phyloP scores from a whole-genome alignment of 495 filamentous ascomycete species.

The Tetracladium marchalianum region DNA sequence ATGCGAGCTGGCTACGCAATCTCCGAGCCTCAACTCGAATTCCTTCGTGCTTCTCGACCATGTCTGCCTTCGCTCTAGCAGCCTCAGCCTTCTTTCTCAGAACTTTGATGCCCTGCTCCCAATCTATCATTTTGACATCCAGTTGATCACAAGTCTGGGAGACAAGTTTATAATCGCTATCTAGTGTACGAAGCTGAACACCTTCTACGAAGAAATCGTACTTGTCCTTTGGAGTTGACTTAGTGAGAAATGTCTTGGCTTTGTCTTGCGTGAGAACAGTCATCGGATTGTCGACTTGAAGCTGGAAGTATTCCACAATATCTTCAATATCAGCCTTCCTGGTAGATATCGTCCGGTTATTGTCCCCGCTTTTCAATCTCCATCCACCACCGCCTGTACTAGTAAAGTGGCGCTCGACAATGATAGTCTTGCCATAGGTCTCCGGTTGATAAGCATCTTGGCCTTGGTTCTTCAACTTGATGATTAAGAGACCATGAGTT shows the following conservation, averaged over 20 bases:
- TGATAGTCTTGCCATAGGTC: conserved; percentile 75
- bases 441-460: conserved; percentile 76
- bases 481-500: conserved; percentile 46
- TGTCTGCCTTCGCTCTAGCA: conserved; percentile 24
- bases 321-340: conserved; percentile 87
- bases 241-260: conserved; percentile 85
- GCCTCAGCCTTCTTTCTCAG: conserved; percentile 35
- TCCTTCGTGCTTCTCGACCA: conserved; percentile 30
- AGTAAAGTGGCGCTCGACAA: conserved; percentile 81
- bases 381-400: conserved; percentile 70
- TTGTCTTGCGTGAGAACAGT: conserved; percentile 97
- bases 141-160: conserved; percentile 55
- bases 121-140: conserved; percentile 41
- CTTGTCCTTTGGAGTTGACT: conserved; percentile 70
- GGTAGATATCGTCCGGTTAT: conserved; percentile 62
- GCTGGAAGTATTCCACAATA: conserved; percentile 81
- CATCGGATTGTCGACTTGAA: conserved; percentile 96
- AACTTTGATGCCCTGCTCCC: conserved; percentile 36
- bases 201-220: conserved; percentile 97
- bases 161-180: conserved; percentile 81
- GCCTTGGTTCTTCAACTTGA: conserved; percentile 84
- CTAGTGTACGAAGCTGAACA: conserved; percentile 84
- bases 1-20: conserved; percentile 21
- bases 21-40: conserved; percentile 15
- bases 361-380: conserved; percentile 63